Evolutionary conservation across 2,329 filamentous ascomycete species (phyloP).

Genomic region (Colletotrichum scovillei): DNA sequence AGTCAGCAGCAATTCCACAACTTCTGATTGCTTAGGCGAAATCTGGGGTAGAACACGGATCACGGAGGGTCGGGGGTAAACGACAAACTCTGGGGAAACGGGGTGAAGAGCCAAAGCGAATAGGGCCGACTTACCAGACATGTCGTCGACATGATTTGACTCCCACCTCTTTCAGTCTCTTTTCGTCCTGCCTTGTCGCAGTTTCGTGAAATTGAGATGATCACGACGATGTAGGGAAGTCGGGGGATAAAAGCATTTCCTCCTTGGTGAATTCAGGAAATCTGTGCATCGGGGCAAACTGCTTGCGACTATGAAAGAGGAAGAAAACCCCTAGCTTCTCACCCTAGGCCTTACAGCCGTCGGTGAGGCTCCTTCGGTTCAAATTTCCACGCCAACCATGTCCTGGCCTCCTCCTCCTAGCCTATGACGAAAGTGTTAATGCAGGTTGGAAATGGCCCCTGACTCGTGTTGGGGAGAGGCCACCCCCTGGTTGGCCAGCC

Average conservation of each 20-base stretch:
- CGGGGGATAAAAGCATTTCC: conserved; percentile 16
- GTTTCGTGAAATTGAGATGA: conserved; percentile 17
- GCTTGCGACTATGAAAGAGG: neutral
- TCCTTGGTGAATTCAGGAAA: conserved; percentile 17
- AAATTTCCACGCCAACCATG: conserved; percentile 14
- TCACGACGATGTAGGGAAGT: neutral
- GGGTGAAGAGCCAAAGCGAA: neutral
- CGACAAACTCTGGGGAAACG: conserved; percentile 17
- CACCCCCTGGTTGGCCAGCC: neutral
- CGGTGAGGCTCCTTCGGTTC: neutral
- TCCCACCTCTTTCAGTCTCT: neutral
- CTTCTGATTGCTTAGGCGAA: neutral
- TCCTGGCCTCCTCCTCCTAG: neutral
- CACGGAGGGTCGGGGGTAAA: neutral
- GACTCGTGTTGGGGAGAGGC: conserved; percentile 8
- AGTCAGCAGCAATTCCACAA: neutral
- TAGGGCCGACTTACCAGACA: conserved; percentile 14
- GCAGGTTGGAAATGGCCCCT: conserved; percentile 17
- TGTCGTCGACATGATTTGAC: conserved; percentile 31
- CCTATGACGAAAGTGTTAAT: conserved; percentile 31
- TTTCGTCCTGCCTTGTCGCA: neutral
- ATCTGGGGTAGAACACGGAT: conserved; percentile 3
- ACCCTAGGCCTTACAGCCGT: neutral
- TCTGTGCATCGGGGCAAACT: conserved; percentile 16
- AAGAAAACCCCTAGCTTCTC: neutral